Evolutionary conservation across 2,329 filamentous ascomycete genomes (phyloP), one percentile per base, ranked within the genome.

Genomic region (Xylariaceae sp.): DNA sequence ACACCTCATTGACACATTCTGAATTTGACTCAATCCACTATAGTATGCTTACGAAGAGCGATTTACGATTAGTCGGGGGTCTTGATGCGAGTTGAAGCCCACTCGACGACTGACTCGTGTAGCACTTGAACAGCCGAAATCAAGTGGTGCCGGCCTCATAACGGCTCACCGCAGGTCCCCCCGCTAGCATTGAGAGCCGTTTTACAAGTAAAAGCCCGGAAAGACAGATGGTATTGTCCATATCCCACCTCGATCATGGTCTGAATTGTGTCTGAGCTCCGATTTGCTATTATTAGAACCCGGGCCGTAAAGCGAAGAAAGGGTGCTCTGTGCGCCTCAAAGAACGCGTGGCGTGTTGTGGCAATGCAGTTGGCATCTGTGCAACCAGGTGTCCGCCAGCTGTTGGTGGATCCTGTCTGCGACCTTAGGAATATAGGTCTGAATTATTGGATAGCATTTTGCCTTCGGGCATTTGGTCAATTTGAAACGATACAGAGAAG

Each of bases 391-490:
- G 37, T 11, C 37, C 7, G 37, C 37, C 37, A 42, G 9, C 37
- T 42, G 37, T 13, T 0, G 0, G 9, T 10, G 37, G 11, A 13
- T 13, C 11, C 37, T 0, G 8, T 3, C 7, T 7, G 8, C 4
- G 7, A 42, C 37, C 37, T 7, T 5, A 42, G 23, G 23, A 5
- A 1, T 30, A 30, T 30, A 30, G 23, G 23, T 30, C 4, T 30
- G 23, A n/a, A 6, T 13, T 45, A 45, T n/a, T n/a, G 42, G 13
- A 42, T 9, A 13, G 50, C 30, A 49, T 64, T 64, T 66, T 47
- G 69, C 69, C 69, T 70, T 70, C 69, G 69, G 69, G 69, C 69
- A 70, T 69, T 70, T 70, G 68, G 69, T 71, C 69, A 70, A 71
- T 71, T 70, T 71, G 69, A 70, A 71, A 71, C 69, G 68, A 70